Base-by-base conservation (phyloP, 1,139 yeast genomes). In the Hyphopichia khmerensis region DNA sequence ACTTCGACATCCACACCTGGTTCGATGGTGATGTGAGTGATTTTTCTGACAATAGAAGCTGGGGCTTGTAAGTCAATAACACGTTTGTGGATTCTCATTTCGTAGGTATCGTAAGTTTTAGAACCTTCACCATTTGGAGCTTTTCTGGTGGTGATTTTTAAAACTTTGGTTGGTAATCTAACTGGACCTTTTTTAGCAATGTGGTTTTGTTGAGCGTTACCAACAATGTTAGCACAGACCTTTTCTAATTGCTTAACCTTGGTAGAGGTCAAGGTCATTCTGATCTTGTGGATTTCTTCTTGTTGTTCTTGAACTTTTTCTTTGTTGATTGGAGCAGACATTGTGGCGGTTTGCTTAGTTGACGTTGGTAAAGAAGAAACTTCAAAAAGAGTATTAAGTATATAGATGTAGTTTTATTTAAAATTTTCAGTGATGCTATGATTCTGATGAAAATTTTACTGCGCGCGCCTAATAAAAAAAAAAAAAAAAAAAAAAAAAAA, bases 101-200 rank as follows among this genome's bases (percentile, higher is more conserved):
- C 99, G 77, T 84, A 95, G 66, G 95, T 80, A 75, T 95, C 99
- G 97, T 97, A 95, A 67, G 99, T 95, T 91, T 95, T 93, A 66
- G 99, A 93, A 91, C 99, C 99, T 83, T 95, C 98, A 91, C 99
- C 99, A 77, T 95, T 95, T 69, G 99, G 99, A 71, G 99, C 86
- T 90, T 95, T 95, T 88, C 99, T 91, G 87, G 99, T 93, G 80
- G 96, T 84, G 80, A 95, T 84, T 79, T 87, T 90, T 72, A 95
- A 87, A 64, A 87, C 95, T 87, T 91, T 95, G 79, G 99, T 95
- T 80, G 99, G 99, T 81, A 95, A 79, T 87, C 99, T 89, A 70
- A 95, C 96, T 63, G 99, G 99, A 68, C 99, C 99, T 83, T 89
- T 88, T 83, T 85, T 87, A 75, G 81, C 82, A 67, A 89, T 81